phyloP scores from a whole-genome alignment of 2,329 filamentous ascomycete species.

The Fusarium sp. region DNA sequence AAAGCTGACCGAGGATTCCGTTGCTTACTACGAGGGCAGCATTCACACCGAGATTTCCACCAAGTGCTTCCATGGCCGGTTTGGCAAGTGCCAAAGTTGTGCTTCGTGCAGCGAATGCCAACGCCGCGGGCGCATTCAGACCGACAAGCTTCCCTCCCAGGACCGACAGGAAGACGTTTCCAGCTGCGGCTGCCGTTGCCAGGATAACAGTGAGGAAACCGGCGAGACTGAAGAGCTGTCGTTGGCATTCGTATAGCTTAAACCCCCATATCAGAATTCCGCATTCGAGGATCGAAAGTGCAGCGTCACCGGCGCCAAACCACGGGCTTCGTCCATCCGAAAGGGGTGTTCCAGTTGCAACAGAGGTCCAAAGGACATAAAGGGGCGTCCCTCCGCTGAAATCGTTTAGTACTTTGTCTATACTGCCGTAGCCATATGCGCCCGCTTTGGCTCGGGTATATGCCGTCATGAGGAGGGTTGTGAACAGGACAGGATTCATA shows the following conservation, averaged over 20 bases:
- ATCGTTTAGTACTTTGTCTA: slow-evolving; percentile 43
- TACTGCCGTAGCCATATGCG: slow-evolving; percentile 39
- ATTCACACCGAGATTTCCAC: slow-evolving; percentile 58
- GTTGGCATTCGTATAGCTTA: slow-evolving; percentile 61
- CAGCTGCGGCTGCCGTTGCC: slow-evolving; percentile 49
- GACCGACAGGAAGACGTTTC: slow-evolving; percentile 56
- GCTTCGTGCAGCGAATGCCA: slow-evolving; percentile 61
- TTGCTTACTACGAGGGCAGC: slow-evolving; percentile 62
- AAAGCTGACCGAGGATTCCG: slow-evolving; percentile 56
- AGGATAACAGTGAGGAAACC: slow-evolving; percentile 53
- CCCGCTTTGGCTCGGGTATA: slow-evolving; percentile 54
- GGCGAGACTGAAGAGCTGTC: slow-evolving; percentile 55
- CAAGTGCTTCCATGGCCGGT: slow-evolving; percentile 56
- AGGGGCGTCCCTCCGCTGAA: slow-evolving; percentile 50
- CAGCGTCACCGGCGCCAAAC: slow-evolving; percentile 60
- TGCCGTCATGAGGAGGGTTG: slow-evolving; percentile 55
- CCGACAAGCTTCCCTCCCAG: slow-evolving; percentile 49
- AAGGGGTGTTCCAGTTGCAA: slow-evolving; percentile 7
- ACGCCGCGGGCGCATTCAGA: slow-evolving; percentile 46
- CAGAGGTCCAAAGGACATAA: slow-evolving; percentile 48
- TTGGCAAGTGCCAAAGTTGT: slow-evolving; percentile 61
- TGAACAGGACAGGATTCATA: slow-evolving; percentile 60
- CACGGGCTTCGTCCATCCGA: slow-evolving; percentile 35
- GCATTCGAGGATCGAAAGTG: slow-evolving; percentile 59
- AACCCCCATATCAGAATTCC: slow-evolving; percentile 64